Percentiles rank a stretch among this genome's conserved stretches.
phyloP scores from a whole-genome alignment of 805 yeast genomes.

The Kazachstania taianensis region DNA sequence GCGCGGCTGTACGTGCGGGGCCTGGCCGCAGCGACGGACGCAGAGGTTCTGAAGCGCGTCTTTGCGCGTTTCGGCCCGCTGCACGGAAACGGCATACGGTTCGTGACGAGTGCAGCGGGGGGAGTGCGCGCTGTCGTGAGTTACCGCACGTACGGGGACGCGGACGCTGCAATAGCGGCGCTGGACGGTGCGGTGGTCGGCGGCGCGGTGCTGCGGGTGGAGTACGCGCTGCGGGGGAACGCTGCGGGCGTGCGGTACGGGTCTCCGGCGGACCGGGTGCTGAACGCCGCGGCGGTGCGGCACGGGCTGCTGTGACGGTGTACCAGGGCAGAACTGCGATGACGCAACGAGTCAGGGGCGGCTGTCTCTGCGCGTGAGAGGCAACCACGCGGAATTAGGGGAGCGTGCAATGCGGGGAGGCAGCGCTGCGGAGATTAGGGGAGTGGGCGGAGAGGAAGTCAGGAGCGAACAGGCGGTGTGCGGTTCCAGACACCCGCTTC shows the following conservation, averaged over 20 bases:
- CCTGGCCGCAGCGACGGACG: slow-evolving; percentile 58
- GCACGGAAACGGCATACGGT: slow-evolving; percentile 34
- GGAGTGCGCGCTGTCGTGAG: slow-evolving; percentile 57
- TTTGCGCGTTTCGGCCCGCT: slow-evolving; percentile 60
- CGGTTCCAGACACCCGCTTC: background rate
- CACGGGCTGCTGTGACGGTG: slow-evolving; percentile 27
- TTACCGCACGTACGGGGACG: slow-evolving; percentile 51
- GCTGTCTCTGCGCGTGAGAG: background rate
- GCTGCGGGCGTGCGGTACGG: slow-evolving; percentile 54
- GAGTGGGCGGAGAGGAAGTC: background rate
- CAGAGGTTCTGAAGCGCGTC: slow-evolving; percentile 38
- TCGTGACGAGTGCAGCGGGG: slow-evolving; percentile 27
- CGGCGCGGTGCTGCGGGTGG: slow-evolving; percentile 51
- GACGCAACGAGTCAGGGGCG: background rate
- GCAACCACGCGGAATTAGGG: background rate
- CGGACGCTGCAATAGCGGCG: slow-evolving; percentile 61
- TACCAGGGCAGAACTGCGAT: too few relatives aligned
- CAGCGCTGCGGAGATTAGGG: background rate
- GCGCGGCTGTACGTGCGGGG: slow-evolving; percentile 64
- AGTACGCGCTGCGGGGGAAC: slow-evolving; percentile 63
- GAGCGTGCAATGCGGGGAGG: background rate
- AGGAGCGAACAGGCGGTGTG: background rate
- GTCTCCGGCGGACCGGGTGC: slow-evolving; percentile 61
- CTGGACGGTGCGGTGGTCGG: slow-evolving; percentile 62
- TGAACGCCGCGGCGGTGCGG: slow-evolving; percentile 54